These are phyloP conservation scores for Friedmanniomyces endolithicus DNA, from an alignment of 495 filamentous ascomycete genomes.

Conservation along the genomic window DNA sequence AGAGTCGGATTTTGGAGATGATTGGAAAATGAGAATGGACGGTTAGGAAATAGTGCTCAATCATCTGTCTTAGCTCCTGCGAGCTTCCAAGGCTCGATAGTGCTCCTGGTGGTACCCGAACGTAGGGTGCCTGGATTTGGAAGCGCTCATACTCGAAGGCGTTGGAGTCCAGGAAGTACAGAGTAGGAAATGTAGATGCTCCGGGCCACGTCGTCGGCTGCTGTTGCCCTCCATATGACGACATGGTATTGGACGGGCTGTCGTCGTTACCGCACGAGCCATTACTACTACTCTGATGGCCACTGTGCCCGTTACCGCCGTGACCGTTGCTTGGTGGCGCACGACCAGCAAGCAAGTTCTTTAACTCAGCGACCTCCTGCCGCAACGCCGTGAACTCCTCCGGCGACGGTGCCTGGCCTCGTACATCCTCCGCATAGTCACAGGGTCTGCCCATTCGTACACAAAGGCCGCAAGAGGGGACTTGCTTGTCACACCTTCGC, in stretches of 20 bases:
- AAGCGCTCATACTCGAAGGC: conserved; percentile 19
- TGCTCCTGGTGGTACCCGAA: conserved; percentile 8
- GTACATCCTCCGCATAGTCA: conserved; percentile 31
- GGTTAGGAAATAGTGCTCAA: conserved; percentile 14
- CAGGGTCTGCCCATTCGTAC: conserved; percentile 31
- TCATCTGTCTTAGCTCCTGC: conserved; percentile 9
- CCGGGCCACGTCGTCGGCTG: background rate
- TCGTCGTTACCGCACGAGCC: background rate
- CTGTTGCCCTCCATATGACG: background rate
- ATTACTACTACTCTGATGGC: background rate
- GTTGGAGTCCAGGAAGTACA: conserved; percentile 24
- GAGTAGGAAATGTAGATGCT: conserved; percentile 10
- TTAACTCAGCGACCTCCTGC: conserved; percentile 31
- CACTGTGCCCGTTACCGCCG: conserved; percentile 19
- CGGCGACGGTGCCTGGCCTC: conserved; percentile 24
- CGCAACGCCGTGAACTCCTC: conserved; percentile 33
- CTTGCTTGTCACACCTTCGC: conserved; percentile 38
- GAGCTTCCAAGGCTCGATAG: conserved; percentile 12
- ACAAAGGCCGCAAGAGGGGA: conserved; percentile 30
- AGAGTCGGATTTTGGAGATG: conserved; percentile 21
- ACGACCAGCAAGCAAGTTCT: conserved; percentile 15
- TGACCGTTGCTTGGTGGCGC: background rate
- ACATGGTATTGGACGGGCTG: background rate
- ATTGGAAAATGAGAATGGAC: conserved; percentile 19
- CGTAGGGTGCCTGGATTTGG: conserved; percentile 12